Percentiles rank a stretch among this genome's conserved stretches.
These are phyloP conservation scores for Vitis labrusca DNA, from an alignment of 164 flowering plant species.

Conservation along the genomic window DNA sequence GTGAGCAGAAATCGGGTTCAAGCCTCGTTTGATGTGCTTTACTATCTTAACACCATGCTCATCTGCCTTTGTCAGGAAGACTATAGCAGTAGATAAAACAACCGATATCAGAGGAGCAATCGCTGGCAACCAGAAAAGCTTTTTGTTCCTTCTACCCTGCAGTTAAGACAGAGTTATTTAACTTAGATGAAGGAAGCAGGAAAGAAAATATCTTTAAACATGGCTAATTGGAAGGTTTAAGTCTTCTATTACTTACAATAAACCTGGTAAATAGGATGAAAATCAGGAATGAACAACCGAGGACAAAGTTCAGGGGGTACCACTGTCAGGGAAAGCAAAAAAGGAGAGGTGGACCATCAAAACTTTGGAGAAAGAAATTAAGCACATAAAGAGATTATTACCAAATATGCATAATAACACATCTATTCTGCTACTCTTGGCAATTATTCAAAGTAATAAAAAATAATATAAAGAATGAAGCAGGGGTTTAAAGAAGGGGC, in stretches of 20 bases:
- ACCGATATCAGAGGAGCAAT: slow-evolving; percentile 79
- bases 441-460: background rate
- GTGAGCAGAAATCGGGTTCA: slow-evolving; percentile 64
- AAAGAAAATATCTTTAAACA: background rate
- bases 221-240: background rate
- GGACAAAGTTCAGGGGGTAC: slow-evolving; percentile 57
- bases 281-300: slow-evolving; percentile 74
- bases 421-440: too few species aligned
- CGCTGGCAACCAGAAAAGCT: slow-evolving; percentile 84
- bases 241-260: slow-evolving; percentile 42
- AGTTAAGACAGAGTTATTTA: background rate
- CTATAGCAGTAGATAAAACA: slow-evolving; percentile 64
- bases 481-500: background rate
- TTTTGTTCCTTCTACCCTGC: slow-evolving; percentile 74
- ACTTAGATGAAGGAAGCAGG: background rate
- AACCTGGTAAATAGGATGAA: slow-evolving; percentile 68
- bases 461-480: background rate
- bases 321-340: slow-evolving; percentile 39
- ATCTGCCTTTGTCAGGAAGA: slow-evolving; percentile 61
- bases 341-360: background rate
- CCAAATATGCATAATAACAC: too few species aligned
- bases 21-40: slow-evolving; percentile 66
- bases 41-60: slow-evolving; percentile 76
- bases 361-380: background rate
- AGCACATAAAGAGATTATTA: background rate